Base-by-base conservation (phyloP, 345 rosid genomes). In the Populus davidiana region DNA sequence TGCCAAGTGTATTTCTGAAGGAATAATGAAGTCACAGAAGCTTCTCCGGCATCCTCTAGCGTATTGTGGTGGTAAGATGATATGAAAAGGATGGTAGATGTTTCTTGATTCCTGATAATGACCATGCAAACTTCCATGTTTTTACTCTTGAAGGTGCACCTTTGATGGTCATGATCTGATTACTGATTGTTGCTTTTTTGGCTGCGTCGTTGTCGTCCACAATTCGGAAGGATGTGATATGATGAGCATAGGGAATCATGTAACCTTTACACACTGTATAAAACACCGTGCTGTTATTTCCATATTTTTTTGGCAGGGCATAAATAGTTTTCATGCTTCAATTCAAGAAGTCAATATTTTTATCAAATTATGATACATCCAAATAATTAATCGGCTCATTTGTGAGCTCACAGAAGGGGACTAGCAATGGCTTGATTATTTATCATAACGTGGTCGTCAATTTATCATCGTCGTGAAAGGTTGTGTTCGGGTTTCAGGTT, bases 31-130 rank as follows among this genome's bases (percentile, higher is more conserved):
- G 5, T 25, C 31, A 12, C 11, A 56, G 75, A 61, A 70, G 38
- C 75, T 61, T 23, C 44, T 17, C 65, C 44, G 47, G 56, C 50
- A 68, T 76, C 65, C 11, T 33, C 13, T 66, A 69, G 71, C 44
- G 43, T 72, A 3, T 39, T 8, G 27, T 54, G 47, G 47, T 50
- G n/a, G 66, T 69, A 23, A 63, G 75, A 71, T 62, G 31, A 7
- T 23, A 44, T 14, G 70, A 52, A 23, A n/a, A 59, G 63, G 63
- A 59, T 3, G 63, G 63, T 59, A 59, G 2, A 10, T 59, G 13
- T 23, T 59, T 59, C 64, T 23, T 11, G 27, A 12, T 23, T 59
- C 29, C 64, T 59, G 16, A 59, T n/a, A n/a, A 59, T 59, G 13
- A 25, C 63, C 63, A 11, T 10, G 63, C 63, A 3, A n/a, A 10